Base-by-base conservation (phyloP, 2,329 filamentous ascomycete genomes). In the Alternaria novae-zelandiae region DNA sequence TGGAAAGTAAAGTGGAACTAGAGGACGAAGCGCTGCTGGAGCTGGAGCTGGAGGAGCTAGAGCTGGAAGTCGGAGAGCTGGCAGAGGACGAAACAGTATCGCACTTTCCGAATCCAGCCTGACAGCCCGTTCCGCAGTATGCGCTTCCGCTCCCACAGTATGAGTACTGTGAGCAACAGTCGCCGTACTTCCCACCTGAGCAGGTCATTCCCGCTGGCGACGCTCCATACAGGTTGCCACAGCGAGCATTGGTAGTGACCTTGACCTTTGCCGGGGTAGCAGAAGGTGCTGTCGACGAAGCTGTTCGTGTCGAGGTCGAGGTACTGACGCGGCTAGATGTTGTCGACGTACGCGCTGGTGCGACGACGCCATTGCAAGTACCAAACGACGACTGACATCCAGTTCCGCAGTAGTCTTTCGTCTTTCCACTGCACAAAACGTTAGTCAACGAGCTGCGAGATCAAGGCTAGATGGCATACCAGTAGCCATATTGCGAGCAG, bases 161-260 rank as follows among this genome's bases (percentile, higher is more conserved):
- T 10, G 61, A 63, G 36, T 54, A 62, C 13, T 59, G 54, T 4
- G 54, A 62, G 10, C 59, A 63, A 20, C 59, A 63, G 13, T 62
- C 12, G 6, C 63, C 63, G 3, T 49, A 63, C 32, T n/a, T 54
- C 0, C 53, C 53, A 44, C 53, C 53, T 1, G n/a, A 43, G 15
- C 53, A 54, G 2, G 53, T 54, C 53, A 54, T 54, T 44, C 53
- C 53, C 11, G 36, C 55, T 0, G 63, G 59, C 3, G 25, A 56
- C 1, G 59, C 63, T 3, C 49, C 49, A 25, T 62, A 63, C 13
- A 10, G 6, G 12, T 44, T 45, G 32, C 59, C 63, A 23, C 59
- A 65, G 11, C 63, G 54, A 25, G 46, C 59, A 12, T 65, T 62
- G 4, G 59, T 59, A 0, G 63, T 59, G 5, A 63, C 21, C 23